Base-by-base conservation (phyloP, 2,329 filamentous ascomycete species). In the Cercospora sp. region DNA sequence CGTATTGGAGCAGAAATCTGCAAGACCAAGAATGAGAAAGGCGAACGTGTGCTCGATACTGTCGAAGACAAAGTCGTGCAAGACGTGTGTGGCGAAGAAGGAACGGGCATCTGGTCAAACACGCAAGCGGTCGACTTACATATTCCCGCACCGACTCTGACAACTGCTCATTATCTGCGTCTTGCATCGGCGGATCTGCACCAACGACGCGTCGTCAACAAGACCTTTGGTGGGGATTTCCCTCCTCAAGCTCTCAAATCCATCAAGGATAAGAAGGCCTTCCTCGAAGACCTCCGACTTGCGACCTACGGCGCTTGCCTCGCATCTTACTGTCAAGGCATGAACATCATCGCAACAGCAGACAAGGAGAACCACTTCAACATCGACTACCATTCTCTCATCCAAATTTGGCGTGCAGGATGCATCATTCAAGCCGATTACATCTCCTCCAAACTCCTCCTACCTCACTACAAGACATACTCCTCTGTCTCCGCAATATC, bases 1-100 rank as follows among this genome's bases (percentile, higher is more conserved):
- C 81, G 83, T 24, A 91, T 91, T 66, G 88, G 87, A 9, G 83
- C 84, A 2, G 85, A 89, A 49, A 88, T 91, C 53, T 87, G 86
- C 70, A 81, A 81, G 45, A 84, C 82, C 10, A 85, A 82, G 73
- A 84, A 85, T 70, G 76, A 81, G 26, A 74, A 73, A 2, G 75
- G 74, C 30, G 71, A 74, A 51, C 84, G 86, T 40, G 85, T 91
- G 0, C 81, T 92, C 1, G 84, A 86, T 30, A 82, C 86, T 21
- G 85, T 91, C 1, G 84, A 88, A 63, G 90, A 91, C 77, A 91
- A 91, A 75, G 89, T 92, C 0, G 89, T 91, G 0, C 89, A 92
- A 77, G 89, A 91, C 71, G 85, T 87, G 21, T 87, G 89, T 34
- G 84, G 86, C 62, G 86, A 87, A 49, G 89, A 91, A 76, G 89